Evolutionary conservation across 495 filamentous ascomycete species (phyloP).

Genomic region (Coniosporium apollinis): DNA sequence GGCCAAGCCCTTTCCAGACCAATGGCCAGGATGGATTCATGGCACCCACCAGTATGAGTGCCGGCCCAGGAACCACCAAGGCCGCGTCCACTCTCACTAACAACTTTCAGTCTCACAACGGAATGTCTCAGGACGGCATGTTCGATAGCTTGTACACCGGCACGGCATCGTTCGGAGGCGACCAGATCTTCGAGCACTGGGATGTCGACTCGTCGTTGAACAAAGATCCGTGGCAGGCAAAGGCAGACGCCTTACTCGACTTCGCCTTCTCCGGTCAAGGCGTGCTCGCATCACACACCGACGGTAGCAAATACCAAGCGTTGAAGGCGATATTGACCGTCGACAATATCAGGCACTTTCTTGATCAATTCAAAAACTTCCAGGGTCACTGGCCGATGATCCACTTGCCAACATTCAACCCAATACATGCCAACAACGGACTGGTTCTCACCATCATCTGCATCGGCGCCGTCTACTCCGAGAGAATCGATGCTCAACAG

Average conservation of each 20-base stretch:
- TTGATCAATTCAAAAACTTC: slow-evolving; percentile 43
- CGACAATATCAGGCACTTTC: slow-evolving; percentile 43
- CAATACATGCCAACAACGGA: slow-evolving; percentile 39
- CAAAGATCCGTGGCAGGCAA: slow-evolving; percentile 22
- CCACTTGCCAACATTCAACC: slow-evolving; percentile 49
- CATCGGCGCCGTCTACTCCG: slow-evolving; percentile 50
- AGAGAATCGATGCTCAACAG: slow-evolving; percentile 31
- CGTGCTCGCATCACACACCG: slow-evolving; percentile 17
- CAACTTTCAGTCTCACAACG: slow-evolving; percentile 4
- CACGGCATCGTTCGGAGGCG: slow-evolving; percentile 12
- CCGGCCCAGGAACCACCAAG: slow-evolving; percentile 19
- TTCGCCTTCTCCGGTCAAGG: slow-evolving; percentile 37
- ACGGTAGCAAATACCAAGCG: too few relatives aligned
- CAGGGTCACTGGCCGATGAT: slow-evolving; percentile 53
- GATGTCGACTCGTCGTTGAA: slow-evolving; percentile 8
- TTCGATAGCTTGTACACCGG: slow-evolving; percentile 14
- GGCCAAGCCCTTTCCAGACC: slow-evolving; percentile 58
- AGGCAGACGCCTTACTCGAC: slow-evolving; percentile 17
- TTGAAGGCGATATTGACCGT: too few relatives aligned
- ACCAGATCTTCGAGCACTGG: slow-evolving; percentile 18
- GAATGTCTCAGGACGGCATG: slow-evolving; percentile 1
- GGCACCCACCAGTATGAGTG: slow-evolving; percentile 31
- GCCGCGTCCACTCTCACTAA: too few relatives aligned
- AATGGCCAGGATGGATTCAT: slow-evolving; percentile 44
- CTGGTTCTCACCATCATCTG: slow-evolving; percentile 46